Evolutionary conservation across 345 rosid species (phyloP), one percentile per base, ranked within the genome.

Genomic region (Moringa oleifera): DNA sequence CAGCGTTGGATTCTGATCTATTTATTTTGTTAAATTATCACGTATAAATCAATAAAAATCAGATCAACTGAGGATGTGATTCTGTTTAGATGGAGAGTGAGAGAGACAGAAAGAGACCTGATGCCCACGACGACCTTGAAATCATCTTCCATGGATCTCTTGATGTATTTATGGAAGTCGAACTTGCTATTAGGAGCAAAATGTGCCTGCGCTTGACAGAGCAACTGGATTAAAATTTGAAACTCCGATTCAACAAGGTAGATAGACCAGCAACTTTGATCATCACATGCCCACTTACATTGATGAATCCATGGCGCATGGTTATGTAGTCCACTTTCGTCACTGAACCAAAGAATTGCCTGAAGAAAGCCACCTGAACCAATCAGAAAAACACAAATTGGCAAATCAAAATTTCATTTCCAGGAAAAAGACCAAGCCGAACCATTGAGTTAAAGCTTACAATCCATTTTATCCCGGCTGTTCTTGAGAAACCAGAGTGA

Each of bases 91-190:
- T n/a, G n/a, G n/a, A n/a, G 12, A 41, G 47, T 41, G 13, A 41
- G 17, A 41, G 47, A 4, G 47, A n/a, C n/a, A 28, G 8, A 15
- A 41, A 41, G 47, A 41, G 47, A 86, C 97, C 93, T 85, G 62
- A 79, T 84, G 63, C 88, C 91, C 0, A 80, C 83, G 0, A 88
- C 82, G 10, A 68, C 84, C 57, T 80, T 80, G 58, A 91, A 85
- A 66, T 91, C 96, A 52, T 77, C 70, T 45, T 88, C 97, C 65
- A 88, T 64, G 15, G 91, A 86, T 77, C 94, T 81, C 73, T 77
- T 82, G 51, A 91, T 80, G 73, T 81, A 91, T 59, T 82, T 86
- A 65, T 88, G 96, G 72, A 91, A 91, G 67, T 91, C 84, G 45
- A 80, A 91, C 33, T 31, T 73, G 75, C 67, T 88, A 25, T 66